Evolutionary conservation across 306 rosid species (phyloP).

Genomic region (Glycyrrhiza uralensis): DNA sequence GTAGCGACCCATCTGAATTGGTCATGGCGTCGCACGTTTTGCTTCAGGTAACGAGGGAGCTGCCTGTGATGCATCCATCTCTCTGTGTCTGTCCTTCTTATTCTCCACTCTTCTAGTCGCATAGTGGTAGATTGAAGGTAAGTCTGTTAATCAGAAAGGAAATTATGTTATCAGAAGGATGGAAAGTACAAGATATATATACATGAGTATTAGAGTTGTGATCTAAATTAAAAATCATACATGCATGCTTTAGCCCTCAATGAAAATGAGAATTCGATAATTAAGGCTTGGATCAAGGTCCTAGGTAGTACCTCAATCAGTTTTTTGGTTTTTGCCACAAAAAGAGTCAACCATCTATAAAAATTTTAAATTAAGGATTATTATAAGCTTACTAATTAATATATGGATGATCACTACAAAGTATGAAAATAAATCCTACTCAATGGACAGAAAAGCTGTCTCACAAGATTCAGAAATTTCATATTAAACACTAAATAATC

Average conservation of each 20-base stretch:
- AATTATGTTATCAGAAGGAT: not conserved
- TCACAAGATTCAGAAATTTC: not conserved
- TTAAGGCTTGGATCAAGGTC: not conserved
- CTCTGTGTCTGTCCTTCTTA: conserved; percentile 49
- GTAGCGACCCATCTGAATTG: conserved; percentile 56
- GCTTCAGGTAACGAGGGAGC: conserved; percentile 42
- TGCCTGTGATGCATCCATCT: conserved; percentile 63
- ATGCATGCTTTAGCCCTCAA: not conserved
- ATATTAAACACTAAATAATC: not conserved
- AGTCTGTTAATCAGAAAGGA: conserved; percentile 28
- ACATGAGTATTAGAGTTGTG: not conserved
- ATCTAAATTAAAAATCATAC: not conserved
- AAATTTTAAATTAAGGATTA: not conserved
- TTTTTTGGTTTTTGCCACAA: not conserved
- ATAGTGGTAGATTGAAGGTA: conserved; percentile 49
- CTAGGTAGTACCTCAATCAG: not conserved
- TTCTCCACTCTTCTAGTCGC: conserved; percentile 55
- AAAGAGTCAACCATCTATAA: not conserved
- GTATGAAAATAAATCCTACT: not conserved
- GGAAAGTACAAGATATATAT: not conserved
- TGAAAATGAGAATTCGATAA: not conserved
- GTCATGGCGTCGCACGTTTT: conserved; percentile 46
- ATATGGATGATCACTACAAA: not conserved
- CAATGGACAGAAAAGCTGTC: not conserved
- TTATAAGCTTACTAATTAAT: not conserved